Percentiles rank a stretch among this genome's conserved stretches.
These are phyloP conservation scores for Gaeumannomyces tritici DNA, from an alignment of 2,329 filamentous ascomycete species.

Conservation along the genomic window DNA sequence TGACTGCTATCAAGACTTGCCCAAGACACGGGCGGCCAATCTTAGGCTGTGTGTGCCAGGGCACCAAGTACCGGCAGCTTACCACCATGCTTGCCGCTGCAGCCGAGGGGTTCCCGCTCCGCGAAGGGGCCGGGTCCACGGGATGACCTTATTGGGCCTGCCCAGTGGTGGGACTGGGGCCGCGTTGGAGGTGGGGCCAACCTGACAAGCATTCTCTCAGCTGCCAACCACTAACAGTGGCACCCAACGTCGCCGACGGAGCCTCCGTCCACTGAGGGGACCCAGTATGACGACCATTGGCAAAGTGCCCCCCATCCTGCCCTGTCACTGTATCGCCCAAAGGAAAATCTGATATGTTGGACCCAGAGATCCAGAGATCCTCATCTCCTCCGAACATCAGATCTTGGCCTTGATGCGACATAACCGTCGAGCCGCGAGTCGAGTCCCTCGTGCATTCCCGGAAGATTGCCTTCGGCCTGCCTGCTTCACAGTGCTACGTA, in stretches of 20 bases:
- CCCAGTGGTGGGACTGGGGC: background rate
- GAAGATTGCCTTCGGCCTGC: background rate
- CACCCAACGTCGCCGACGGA: background rate
- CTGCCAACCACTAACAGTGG: background rate
- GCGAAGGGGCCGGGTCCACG: background rate
- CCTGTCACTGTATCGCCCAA: background rate
- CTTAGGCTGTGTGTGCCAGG: background rate
- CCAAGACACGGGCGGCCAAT: background rate
- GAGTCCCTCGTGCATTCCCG: background rate
- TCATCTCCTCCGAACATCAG: background rate
- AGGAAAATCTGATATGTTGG: background rate
- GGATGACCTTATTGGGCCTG: constrained; percentile 3
- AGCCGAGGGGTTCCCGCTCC: background rate
- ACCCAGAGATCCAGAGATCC: background rate
- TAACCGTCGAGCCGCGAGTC: background rate
- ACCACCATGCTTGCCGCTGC: background rate
- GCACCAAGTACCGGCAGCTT: background rate
- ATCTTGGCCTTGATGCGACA: background rate
- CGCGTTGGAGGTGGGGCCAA: background rate
- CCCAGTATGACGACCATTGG: background rate
- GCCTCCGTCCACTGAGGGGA: background rate
- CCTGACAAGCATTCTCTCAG: background rate
- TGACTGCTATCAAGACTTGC: background rate
- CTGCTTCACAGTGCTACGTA: background rate
- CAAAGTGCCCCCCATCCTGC: too few species aligned